A percentile compares a stretch with the other conserved stretches of the same genome.
These are phyloP conservation scores for Naganishia vaughanmartiniae DNA, from an alignment of 768 basidiomycete genomes.

Conservation along the genomic window DNA sequence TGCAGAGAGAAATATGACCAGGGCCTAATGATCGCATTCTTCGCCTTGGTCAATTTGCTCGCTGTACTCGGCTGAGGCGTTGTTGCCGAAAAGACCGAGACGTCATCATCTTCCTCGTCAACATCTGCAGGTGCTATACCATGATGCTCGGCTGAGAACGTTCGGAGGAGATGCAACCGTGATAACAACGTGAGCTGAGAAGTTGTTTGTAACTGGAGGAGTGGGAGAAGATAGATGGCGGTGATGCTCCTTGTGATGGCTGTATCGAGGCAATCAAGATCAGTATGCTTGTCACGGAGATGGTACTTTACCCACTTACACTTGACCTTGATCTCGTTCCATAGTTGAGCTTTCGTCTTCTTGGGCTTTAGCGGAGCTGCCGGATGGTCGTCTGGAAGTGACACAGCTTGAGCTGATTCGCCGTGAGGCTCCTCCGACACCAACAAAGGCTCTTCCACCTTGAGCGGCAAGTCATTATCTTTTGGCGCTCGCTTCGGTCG, in stretches of 20 bases:
- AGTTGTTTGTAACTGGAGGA: conserved; percentile 79
- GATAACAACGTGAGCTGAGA: conserved; percentile 83
- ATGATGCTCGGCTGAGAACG: conserved; percentile 42
- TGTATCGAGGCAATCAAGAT: conserved; percentile 47
- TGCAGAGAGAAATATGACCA: conserved; percentile 32
- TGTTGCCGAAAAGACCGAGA: conserved; percentile 12
- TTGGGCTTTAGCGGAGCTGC: conserved; percentile 35
- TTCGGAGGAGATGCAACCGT: conserved; percentile 59
- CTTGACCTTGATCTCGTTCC: conserved; percentile 88
- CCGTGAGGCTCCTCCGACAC: background rate
- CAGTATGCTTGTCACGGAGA: background rate
- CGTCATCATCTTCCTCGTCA: conserved; percentile 32
- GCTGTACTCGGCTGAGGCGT: background rate
- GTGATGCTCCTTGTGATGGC: conserved; percentile 86
- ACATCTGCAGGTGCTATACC: background rate
- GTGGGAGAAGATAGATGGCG: conserved; percentile 76
- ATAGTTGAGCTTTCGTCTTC: conserved; percentile 74
- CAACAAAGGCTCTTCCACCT: background rate
- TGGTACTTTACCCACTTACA: conserved; percentile 55
- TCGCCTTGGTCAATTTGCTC: conserved; percentile 2
- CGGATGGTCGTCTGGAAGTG: background rate
- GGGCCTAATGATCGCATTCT: conserved; percentile 17
- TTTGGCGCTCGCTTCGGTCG: background rate
- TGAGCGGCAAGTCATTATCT: background rate
- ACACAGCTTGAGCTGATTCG: background rate